Evolutionary conservation across 2,329 filamentous ascomycete genomes (phyloP), one percentile per base, ranked within the genome.

Genomic region (Zasmidium angulare): DNA sequence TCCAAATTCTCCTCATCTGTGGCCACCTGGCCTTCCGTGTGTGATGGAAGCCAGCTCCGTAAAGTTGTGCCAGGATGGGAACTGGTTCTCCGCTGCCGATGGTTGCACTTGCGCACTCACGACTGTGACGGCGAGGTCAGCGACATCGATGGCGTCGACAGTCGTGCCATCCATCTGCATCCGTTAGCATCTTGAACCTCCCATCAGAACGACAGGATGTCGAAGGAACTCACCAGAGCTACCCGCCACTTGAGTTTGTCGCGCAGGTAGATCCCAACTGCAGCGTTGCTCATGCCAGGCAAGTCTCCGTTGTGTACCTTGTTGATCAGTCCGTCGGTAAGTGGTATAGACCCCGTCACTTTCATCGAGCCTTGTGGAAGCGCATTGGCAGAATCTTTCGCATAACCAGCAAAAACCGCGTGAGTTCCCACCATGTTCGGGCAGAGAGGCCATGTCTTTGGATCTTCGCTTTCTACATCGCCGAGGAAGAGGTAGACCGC

Each of bases 401-500:
- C 63, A 43, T 71, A 50, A 29, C 70, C 72, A 19, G 73, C 70
- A 58, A 82, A 78, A 1, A 81, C 71, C 17, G 81, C 83, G 63
- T 88, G 81, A 0, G 83, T 83, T 1, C 89, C 89, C 2, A 88
- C 80, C 10, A 88, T 79, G 61, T 83, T 86, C 1, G 75, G 68
- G 0, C 83, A 80, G 46, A 72, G 70, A 0, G 78, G 69, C 87
- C 87, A 90, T 0, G 71, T 67, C 3, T 64, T 1, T 20, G 77
- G 67, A 43, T 85, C 76, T 2, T 68, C 64, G 0, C 81, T 58
- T 51, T 63, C 76, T 1, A 79, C 76, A 1, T 79, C 71, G 0
- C 86, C 89, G 1, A 91, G 70, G 74, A 92, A 93, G 59, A 93
- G 77, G 69, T 88, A 84, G 20, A 93, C 77, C 55, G 79, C 80